Base-by-base conservation (phyloP, 164 flowering plant species). In the Akebia trifoliata region DNA sequence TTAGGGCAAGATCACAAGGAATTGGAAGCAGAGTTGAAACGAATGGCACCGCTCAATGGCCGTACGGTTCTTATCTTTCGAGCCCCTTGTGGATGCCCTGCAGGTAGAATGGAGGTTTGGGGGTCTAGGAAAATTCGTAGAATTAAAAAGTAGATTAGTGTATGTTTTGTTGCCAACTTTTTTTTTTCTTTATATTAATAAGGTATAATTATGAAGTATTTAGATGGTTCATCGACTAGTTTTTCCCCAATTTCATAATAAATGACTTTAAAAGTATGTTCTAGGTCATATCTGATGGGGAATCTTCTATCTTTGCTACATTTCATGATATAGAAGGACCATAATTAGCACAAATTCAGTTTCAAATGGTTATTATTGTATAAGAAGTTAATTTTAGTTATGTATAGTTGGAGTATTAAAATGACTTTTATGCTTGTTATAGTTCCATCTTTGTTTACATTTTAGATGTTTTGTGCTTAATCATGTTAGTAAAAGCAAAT, bases 101-200 rank as follows among this genome's bases (percentile, higher is more conserved):
- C 66, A 2, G 79, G 81, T 51, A 73, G 81, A 63, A 67, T 81
- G 86, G 83, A 76, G 75, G 86, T 76, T 65, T 79, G 81, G 83
- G 86, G 86, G 25, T 72, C 76, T 35, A 79, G 72, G 56, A 73
- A 67, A 66, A 45, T 68, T 10, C 76, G 86, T 54, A 71, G 78
- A 53, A 56, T 76, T 59, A 81, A 78, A 61, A 81, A 76, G 66
- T 81, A 74, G 67, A 22, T 56, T 25, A 43, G 30, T 32, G 18
- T 40, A 11, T 15, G 7, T 28, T 17, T n/a, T 32, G 17, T 42
- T 14, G 8, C 48, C 12, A 6, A 21, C 20, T 44, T 55, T 24
- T 17, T 8, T 31, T 30, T 45, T 57, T 21, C 40, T 57, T 50
- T 42, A 21, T 62, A 46, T 34, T 17, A 68, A 68, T 62, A 68